Evolutionary conservation across 345 rosid species (phyloP), one percentile per base, ranked within the genome.

Genomic region (Citrus inodora): DNA sequence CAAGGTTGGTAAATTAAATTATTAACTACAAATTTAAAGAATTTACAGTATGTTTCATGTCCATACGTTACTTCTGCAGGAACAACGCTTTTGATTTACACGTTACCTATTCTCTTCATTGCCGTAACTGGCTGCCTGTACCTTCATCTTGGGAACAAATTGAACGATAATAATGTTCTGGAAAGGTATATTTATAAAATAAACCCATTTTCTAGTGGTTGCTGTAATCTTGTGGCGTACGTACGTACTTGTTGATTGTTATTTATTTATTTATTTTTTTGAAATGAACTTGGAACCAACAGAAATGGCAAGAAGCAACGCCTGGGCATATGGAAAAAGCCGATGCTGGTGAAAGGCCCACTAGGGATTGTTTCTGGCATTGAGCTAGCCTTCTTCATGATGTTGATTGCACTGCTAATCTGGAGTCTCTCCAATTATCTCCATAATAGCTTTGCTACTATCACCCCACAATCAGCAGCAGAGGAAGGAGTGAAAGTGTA

Each of bases 281-380:
- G 25, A 21, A 28, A 19, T 30, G n/a, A 28, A 17, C 32, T 73
- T 42, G 27, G 30, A 56, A 62, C 51, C 3, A 63, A 48, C 83
- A 74, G 88, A 46, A 80, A 65, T 4, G 74, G 77, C 40, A 62
- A 37, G 53, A 76, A 73, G 11, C 65, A 74, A 10, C 2, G 19
- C 1, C 27, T 56, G 58, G 83, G 62, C 7, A 14, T 37, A 40
- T 88, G 81, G 88, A 90, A 76, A 85, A 86, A 48, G 76, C 94
- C 95, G n/a, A 83, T 89, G 88, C 69, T 93, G 19, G 92, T 87
- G 81, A 93, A 85, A 69, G 97, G 98, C 6, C 98, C 99, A 19
- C 78, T 92, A 3, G 99, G 99, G 78, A 91, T 95, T 70, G 97
- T 95, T 46, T 86, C 97, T 2, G 75, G 83, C 63, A 80, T 77